phyloP scores from a whole-genome alignment of 2,329 filamentous ascomycete genomes.

The Ceratocystis variospora region DNA sequence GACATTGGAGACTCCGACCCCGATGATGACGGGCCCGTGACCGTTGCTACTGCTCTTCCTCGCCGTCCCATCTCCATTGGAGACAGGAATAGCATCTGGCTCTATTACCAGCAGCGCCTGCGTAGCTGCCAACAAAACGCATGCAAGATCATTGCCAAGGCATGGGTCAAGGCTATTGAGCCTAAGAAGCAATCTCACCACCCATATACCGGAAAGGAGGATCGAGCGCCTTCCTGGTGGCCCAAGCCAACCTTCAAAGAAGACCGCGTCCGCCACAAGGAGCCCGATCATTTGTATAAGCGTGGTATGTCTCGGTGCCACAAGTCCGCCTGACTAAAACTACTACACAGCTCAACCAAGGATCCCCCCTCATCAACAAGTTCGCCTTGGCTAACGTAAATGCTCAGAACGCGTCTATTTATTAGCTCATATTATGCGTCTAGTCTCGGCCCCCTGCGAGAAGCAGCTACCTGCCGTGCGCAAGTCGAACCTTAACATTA shows the following conservation, averaged over 20 bases:
- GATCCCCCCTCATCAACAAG: too few species aligned
- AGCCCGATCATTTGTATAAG: slow-evolving; percentile 60
- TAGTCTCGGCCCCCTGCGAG: slow-evolving; percentile 39
- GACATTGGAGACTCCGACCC: slow-evolving; percentile 3
- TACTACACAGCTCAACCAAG: not conserved
- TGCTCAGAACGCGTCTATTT: slow-evolving; percentile 43
- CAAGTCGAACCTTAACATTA: slow-evolving; percentile 39
- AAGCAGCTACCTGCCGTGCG: slow-evolving; percentile 39
- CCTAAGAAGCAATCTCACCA: slow-evolving; percentile 65
- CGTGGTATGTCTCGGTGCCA: slow-evolving; percentile 35
- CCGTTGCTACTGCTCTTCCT: not conserved
- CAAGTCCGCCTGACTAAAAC: not conserved
- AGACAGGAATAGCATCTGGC: slow-evolving; percentile 40
- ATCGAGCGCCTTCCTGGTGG: slow-evolving; percentile 54
- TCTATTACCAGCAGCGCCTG: slow-evolving; percentile 48
- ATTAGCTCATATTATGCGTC: slow-evolving; percentile 44
- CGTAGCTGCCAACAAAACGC: slow-evolving; percentile 55
- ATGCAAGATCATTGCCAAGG: slow-evolving; percentile 60
- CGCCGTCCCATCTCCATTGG: slow-evolving; percentile 33
- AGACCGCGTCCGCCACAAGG: slow-evolving; percentile 50
- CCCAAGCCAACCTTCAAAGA: slow-evolving; percentile 38
- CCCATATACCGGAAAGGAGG: slow-evolving; percentile 54
- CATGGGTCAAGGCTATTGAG: slow-evolving; percentile 61
- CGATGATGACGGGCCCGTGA: slow-evolving; percentile 2
- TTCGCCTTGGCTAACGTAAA: not conserved